Percentiles rank a stretch among this genome's conserved stretches.
phyloP scores from a whole-genome alignment of 2,329 filamentous ascomycete species.

The Camillea tinctor region DNA sequence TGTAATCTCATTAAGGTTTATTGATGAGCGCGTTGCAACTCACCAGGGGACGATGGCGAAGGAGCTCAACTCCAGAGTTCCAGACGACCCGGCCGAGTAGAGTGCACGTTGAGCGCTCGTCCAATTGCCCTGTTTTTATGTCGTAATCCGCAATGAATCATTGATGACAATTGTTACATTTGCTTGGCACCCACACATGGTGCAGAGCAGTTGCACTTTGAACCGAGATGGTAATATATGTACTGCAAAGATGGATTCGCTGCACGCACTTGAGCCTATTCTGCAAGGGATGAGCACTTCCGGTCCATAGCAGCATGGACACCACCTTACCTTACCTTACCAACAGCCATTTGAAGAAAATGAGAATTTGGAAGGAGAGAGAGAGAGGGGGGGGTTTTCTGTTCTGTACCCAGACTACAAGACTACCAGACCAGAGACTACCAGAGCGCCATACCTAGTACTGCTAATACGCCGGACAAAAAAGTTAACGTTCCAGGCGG shows the following conservation, averaged over 20 bases:
- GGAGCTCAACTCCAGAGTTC: background rate
- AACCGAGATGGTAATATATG: slow-evolving; percentile 15
- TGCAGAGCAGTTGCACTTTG: background rate
- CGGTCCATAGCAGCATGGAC: slow-evolving; percentile 10
- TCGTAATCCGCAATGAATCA: background rate
- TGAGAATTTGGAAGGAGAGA: slow-evolving; percentile 5
- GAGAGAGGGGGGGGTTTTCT: slow-evolving; percentile 7
- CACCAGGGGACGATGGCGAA: background rate
- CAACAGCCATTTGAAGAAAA: slow-evolving; percentile 7
- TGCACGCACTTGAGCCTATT: slow-evolving; percentile 24
- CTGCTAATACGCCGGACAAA: slow-evolving; percentile 23
- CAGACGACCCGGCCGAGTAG: background rate
- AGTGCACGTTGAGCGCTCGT: background rate
- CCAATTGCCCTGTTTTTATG: slow-evolving; percentile 4
- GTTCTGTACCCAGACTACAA: background rate
- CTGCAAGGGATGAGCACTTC: slow-evolving; percentile 13
- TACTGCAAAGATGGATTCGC: slow-evolving; percentile 10
- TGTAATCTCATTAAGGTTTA: slow-evolving; percentile 8
- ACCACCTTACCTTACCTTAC: too few species aligned
- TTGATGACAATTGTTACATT: background rate
- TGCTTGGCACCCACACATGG: background rate
- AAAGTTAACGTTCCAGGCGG: slow-evolving; percentile 18
- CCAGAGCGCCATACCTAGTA: slow-evolving; percentile 17
- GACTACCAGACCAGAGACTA: too few species aligned
- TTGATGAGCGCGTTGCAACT: background rate